phyloP scores from a whole-genome alignment of 169 alveolate species.

The Plasmodium gaboni region DNA sequence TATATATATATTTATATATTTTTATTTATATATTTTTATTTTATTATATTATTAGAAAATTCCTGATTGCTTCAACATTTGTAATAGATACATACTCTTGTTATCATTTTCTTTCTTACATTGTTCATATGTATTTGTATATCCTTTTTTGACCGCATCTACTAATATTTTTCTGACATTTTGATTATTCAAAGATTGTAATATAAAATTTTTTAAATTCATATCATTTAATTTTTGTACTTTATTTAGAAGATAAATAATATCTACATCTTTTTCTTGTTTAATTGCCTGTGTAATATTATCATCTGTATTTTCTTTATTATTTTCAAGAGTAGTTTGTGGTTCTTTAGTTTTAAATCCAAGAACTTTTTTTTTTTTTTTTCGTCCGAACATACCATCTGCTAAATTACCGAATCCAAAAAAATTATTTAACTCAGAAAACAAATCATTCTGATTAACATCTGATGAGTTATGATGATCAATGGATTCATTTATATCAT shows the following conservation, averaged over 20 bases:
- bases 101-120: conserved; percentile 65
- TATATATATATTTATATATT: too few relatives aligned
- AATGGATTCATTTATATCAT: background rate
- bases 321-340: background rate
- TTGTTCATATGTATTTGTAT: conserved; percentile 39
- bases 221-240: conserved; percentile 67
- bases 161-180: conserved; percentile 48
- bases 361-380: conserved; percentile 58
- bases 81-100: conserved; percentile 66
- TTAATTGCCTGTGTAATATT: conserved; percentile 41
- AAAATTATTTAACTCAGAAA: conserved; percentile 67
- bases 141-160: conserved; percentile 74
- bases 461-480: background rate
- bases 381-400: conserved; percentile 30
- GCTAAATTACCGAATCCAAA: conserved; percentile 73
- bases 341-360: conserved; percentile 71
- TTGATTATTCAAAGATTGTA: conserved; percentile 71
- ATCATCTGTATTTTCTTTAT: conserved; percentile 2
- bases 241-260: conserved; percentile 47
- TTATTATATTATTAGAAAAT: conserved; percentile 12
- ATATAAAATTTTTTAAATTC: conserved; percentile 61
- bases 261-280: conserved; percentile 71
- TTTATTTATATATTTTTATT: too few relatives aligned
- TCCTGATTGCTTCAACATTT: conserved; percentile 72
- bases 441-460: conserved; percentile 24